These are phyloP conservation scores for Thozetella sp. DNA, from an alignment of 495 filamentous ascomycete species.

Conservation along the genomic window DNA sequence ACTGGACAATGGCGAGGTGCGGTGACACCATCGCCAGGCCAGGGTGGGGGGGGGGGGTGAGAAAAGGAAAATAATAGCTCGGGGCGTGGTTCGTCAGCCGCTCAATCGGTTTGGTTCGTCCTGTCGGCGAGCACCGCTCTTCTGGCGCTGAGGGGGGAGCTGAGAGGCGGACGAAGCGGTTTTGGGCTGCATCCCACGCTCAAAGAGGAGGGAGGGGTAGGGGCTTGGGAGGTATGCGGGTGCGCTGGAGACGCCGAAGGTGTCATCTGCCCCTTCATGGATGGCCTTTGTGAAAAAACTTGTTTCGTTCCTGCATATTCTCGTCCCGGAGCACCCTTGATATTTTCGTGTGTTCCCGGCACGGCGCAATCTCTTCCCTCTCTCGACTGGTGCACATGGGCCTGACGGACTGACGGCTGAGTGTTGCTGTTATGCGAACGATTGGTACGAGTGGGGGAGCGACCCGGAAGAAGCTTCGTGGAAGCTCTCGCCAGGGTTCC, in stretches of 20 bases:
- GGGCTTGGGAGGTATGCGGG: neutral
- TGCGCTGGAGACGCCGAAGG: neutral
- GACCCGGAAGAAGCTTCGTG: neutral
- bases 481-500: neutral
- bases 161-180: too few relatives aligned
- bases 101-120: too few relatives aligned
- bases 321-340: neutral
- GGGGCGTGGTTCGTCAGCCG: too few relatives aligned
- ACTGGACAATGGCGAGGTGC: neutral
- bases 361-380: neutral
- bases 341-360: neutral
- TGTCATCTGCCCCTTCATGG: neutral
- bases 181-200: too few relatives aligned
- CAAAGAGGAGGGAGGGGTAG: too few relatives aligned
- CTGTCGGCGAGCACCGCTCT: too few relatives aligned
- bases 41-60: neutral
- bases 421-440: neutral
- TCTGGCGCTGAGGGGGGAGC: too few relatives aligned
- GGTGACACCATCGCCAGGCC: neutral
- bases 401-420: neutral
- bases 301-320: constrained; percentile 3
- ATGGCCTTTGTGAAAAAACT: neutral
- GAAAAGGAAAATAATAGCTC: too few relatives aligned
- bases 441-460: neutral
- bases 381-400: too few relatives aligned